Conservation (phyloP, 371 early-diverging fungal genomes). For the Actinomortierella wolfii region DNA sequence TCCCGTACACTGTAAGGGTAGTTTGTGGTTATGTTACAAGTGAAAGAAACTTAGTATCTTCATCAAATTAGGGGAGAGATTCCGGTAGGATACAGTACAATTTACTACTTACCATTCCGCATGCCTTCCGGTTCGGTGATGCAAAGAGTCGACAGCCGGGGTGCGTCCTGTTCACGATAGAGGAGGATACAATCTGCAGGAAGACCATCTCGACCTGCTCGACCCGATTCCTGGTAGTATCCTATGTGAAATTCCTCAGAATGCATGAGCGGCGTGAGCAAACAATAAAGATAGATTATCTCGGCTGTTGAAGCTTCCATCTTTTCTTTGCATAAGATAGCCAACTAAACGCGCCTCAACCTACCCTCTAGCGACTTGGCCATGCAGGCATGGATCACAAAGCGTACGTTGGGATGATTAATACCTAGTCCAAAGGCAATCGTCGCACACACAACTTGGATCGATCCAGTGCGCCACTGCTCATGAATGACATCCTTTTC, state of each 20-base stretch:
- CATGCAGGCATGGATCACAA: constrained; percentile 85
- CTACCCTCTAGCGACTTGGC: constrained; percentile 84
- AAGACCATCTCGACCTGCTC: constrained; percentile 85
- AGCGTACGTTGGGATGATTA: constrained; percentile 84
- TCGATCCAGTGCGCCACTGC: constrained; percentile 68
- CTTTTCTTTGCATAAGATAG: too few relatives aligned
- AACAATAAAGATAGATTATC: neutral
- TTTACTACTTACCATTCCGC: constrained; percentile 58
- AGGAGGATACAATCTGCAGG: constrained; percentile 78
- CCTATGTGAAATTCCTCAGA: constrained; percentile 11
- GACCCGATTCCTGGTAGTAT: constrained; percentile 94
- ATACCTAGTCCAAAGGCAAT: constrained; percentile 93
- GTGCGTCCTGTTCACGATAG: constrained; percentile 72
- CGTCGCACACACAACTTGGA: constrained; percentile 85
- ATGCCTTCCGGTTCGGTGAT: constrained; percentile 69
- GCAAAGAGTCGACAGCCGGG: constrained; percentile 63
- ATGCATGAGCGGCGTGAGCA: neutral
- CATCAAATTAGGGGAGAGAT: neutral
- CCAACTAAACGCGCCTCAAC: too few relatives aligned
- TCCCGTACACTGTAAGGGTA: constrained; percentile 54
- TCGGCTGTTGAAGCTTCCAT: too few relatives aligned
- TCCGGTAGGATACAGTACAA: too few relatives aligned
- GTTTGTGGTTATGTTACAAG: too few relatives aligned
- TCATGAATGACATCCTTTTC: constrained; percentile 75
- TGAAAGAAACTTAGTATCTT: neutral